Evolutionary conservation across 73 alveolate species (phyloP).

Genomic region (Paramecium octaurelia): DNA sequence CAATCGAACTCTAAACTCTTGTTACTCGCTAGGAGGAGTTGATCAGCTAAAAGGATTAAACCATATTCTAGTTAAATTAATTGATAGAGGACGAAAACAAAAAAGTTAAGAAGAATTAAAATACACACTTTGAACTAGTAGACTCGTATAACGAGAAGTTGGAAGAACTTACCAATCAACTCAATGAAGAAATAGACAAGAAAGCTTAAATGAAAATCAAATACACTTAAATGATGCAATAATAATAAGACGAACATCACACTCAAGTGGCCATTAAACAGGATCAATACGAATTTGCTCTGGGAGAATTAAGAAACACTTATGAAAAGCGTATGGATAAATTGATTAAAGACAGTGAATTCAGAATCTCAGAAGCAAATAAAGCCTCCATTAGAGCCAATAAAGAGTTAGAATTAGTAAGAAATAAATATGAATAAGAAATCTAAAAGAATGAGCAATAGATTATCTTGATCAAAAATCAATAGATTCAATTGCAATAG

Average conservation of each 20-base stretch:
- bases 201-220: neutral
- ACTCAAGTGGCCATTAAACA: neutral
- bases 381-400: neutral
- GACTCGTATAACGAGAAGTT: neutral
- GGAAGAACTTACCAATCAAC: neutral
- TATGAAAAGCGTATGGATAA: conserved; percentile 19
- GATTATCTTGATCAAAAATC: neutral
- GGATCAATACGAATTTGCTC: neutral
- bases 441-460: neutral
- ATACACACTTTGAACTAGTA: neutral
- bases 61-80: neutral
- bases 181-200: neutral
- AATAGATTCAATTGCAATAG: neutral
- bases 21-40: neutral
- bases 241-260: neutral
- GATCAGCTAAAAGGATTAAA: neutral
- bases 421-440: conserved; percentile 17
- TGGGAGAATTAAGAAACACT: neutral
- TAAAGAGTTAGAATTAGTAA: neutral
- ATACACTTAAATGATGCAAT: neutral
- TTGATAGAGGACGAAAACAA: neutral
- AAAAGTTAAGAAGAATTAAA: neutral
- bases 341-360: conserved; percentile 2
- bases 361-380: conserved; percentile 5
- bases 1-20: neutral